Percentiles rank a stretch among this genome's conserved stretches.
phyloP scores from a whole-genome alignment of 164 flowering plant genomes.

The Saururus chinensis region DNA sequence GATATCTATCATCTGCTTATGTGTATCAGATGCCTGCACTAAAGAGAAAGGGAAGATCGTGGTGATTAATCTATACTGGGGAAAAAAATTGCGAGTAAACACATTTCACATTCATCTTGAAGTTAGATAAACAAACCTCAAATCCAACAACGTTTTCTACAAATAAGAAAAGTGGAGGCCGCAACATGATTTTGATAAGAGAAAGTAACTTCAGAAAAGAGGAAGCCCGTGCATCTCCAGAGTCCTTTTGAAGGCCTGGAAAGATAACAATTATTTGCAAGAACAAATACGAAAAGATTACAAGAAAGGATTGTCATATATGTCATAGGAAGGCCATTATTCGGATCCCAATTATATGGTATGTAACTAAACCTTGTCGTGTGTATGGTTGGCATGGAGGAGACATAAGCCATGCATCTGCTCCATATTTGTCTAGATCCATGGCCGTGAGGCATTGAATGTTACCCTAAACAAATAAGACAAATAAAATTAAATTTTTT shows the following conservation, averaged over 20 bases:
- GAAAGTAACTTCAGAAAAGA: conserved; percentile 86
- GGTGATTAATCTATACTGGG: neutral
- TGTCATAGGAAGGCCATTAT: neutral
- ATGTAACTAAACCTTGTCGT: conserved; percentile 62
- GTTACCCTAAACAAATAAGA: conserved; percentile 47
- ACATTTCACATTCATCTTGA: neutral
- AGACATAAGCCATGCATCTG: conserved; percentile 88
- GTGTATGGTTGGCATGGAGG: conserved; percentile 99
- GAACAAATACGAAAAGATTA: neutral
- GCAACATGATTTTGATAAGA: conserved; percentile 39
- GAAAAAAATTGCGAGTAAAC: neutral
- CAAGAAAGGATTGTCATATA: neutral
- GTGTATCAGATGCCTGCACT: conserved; percentile 84
- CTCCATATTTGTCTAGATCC: conserved; percentile 66
- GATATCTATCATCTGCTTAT: conserved; percentile 51
- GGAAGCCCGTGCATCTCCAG: conserved; percentile 85
- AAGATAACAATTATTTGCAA: conserved; percentile 1
- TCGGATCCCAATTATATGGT: too few species aligned
- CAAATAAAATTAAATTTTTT: neutral
- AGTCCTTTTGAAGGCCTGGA: conserved; percentile 83
- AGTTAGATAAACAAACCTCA: conserved; percentile 42
- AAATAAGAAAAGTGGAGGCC: conserved; percentile 68
- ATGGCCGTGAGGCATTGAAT: conserved; percentile 75
- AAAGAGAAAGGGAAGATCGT: conserved; percentile 1
- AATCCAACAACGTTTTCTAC: conserved; percentile 99